Evolutionary conservation across 768 basidiomycete genomes (phyloP).

Genomic region (Phlebiopsis gigantea): DNA sequence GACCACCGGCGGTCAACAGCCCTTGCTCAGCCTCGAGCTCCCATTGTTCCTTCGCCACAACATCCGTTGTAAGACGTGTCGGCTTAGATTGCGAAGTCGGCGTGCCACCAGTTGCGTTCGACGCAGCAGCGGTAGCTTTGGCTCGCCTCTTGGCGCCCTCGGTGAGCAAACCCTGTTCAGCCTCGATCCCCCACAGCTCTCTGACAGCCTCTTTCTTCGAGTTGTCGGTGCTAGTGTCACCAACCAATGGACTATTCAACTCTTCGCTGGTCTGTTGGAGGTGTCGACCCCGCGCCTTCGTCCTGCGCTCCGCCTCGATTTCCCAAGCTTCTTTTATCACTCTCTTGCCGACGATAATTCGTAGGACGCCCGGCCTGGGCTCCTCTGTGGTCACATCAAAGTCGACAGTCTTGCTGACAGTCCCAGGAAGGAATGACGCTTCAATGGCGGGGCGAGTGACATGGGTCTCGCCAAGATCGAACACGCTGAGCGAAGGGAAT

Average conservation of each 20-base stretch:
- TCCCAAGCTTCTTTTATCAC: slow-evolving; percentile 77
- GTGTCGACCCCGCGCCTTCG: slow-evolving; percentile 36
- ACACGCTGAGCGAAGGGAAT: slow-evolving; percentile 49
- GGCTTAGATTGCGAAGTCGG: neutral
- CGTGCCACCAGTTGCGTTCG: slow-evolving; percentile 19
- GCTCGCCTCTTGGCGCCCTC: slow-evolving; percentile 70
- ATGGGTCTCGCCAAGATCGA: slow-evolving; percentile 67
- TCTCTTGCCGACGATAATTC: slow-evolving; percentile 64
- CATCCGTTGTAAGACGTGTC: neutral
- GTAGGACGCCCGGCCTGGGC: slow-evolving; percentile 44
- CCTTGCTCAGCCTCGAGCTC: slow-evolving; percentile 28
- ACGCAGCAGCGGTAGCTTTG: slow-evolving; percentile 45
- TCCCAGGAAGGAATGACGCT: slow-evolving; percentile 34
- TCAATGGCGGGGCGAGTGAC: slow-evolving; percentile 43
- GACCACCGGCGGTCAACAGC: slow-evolving; percentile 21
- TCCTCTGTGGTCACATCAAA: slow-evolving; percentile 53
- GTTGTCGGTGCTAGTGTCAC: neutral
- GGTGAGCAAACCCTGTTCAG: slow-evolving; percentile 67
- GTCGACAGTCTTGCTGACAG: slow-evolving; percentile 43
- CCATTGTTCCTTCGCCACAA: slow-evolving; percentile 21
- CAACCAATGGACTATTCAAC: neutral
- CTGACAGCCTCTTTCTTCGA: slow-evolving; percentile 36
- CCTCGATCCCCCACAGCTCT: slow-evolving; percentile 78
- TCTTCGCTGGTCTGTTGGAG: neutral
- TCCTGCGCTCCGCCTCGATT: slow-evolving; percentile 58